Evolutionary conservation across 352 stramenopile species (phyloP).

Genomic region (Globisporangium solare): DNA sequence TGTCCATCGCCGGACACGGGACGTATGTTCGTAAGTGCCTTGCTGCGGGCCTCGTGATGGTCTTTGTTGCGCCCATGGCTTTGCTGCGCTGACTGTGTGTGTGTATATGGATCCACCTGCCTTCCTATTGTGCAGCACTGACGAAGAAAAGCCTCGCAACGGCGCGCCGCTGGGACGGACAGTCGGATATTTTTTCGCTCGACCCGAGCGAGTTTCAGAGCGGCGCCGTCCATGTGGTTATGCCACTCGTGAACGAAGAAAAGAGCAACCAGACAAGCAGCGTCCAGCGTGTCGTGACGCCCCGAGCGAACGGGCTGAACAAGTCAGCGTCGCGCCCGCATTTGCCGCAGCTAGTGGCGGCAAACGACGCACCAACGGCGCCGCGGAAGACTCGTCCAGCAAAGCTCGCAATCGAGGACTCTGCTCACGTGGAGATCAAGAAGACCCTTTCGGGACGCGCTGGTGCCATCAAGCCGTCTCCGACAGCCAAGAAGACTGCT

Average conservation of each 20-base stretch:
- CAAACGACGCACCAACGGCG: neutral
- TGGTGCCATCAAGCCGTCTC: neutral
- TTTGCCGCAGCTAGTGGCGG: neutral
- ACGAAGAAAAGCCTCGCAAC: slow-evolving; percentile 14
- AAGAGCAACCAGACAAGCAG: neutral
- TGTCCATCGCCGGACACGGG: slow-evolving; percentile 58
- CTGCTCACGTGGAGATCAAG: neutral
- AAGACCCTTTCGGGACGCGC: neutral
- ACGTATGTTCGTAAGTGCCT: slow-evolving; percentile 40
- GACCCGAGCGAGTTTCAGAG: neutral
- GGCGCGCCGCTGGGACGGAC: slow-evolving; percentile 13
- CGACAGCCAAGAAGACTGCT: neutral
- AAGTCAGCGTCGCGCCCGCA: neutral
- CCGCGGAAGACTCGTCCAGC: neutral
- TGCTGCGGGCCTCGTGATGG: no score
- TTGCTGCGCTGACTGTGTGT: no score
- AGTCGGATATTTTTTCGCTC: slow-evolving; percentile 17
- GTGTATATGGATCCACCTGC: neutral
- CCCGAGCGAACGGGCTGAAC: neutral
- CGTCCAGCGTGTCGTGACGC: neutral
- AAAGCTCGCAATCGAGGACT: slow-evolving; percentile 3
- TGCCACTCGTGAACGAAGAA: slow-evolving; percentile 5
- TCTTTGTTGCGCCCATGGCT: no score
- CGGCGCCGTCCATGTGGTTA: neutral
- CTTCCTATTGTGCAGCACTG: no score